These are phyloP conservation scores for Boletus sp. DNA, from an alignment of 768 basidiomycete genomes.

Conservation along the genomic window DNA sequence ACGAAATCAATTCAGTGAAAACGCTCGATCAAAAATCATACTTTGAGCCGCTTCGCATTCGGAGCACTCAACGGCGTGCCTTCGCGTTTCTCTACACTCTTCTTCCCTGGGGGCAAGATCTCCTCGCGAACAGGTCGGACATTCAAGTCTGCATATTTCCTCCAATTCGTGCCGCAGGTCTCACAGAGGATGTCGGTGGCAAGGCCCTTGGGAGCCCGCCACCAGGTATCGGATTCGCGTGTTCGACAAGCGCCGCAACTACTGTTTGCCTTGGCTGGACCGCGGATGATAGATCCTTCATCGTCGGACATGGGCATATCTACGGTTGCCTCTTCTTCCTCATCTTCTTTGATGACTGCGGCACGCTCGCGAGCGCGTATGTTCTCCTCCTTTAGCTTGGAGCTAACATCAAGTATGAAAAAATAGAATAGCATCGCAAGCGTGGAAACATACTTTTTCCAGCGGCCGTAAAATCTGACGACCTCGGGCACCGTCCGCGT, in stretches of 20 bases:
- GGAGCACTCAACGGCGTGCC: slow-evolving; percentile 55
- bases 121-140: slow-evolving; percentile 72
- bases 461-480: slow-evolving; percentile 79
- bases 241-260: slow-evolving; percentile 85
- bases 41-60: slow-evolving; percentile 63
- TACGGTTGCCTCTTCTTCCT: slow-evolving; percentile 29
- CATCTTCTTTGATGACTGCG: slow-evolving; percentile 26
- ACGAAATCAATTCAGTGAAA: not conserved
- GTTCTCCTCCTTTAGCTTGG: slow-evolving; percentile 69
- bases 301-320: slow-evolving; percentile 50
- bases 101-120: slow-evolving; percentile 42
- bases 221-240: slow-evolving; percentile 77
- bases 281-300: slow-evolving; percentile 69
- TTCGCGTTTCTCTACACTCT: slow-evolving; percentile 51
- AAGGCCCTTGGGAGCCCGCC: slow-evolving; percentile 90
- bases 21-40: slow-evolving; percentile 19
- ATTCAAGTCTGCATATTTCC: slow-evolving; percentile 90
- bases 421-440: slow-evolving; percentile 2
- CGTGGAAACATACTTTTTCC: slow-evolving; percentile 65
- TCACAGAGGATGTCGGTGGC: slow-evolving; percentile 77
- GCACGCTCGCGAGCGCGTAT: slow-evolving; percentile 42
- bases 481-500: slow-evolving; percentile 71
- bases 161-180: slow-evolving; percentile 80
- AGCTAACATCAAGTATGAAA: slow-evolving; percentile 36
- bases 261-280: slow-evolving; percentile 48